A percentile compares a stretch with the other conserved stretches of the same genome.
phyloP scores from a whole-genome alignment of 2,329 filamentous ascomycete genomes.

The Phaeosphaeriaceae sp. region DNA sequence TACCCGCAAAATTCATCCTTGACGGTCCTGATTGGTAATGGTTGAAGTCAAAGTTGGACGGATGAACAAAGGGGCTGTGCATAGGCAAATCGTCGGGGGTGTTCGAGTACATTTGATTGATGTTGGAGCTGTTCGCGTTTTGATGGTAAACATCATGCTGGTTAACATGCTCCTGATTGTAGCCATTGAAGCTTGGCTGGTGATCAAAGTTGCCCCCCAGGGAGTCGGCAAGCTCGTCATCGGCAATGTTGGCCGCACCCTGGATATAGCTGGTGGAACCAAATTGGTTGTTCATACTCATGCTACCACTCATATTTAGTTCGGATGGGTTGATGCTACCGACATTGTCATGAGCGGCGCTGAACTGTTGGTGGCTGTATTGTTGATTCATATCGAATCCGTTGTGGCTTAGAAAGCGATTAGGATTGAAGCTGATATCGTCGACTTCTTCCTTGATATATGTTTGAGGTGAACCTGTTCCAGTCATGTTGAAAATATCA shows the following conservation, averaged over 20 bases:
- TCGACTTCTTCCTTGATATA: conserved; percentile 74
- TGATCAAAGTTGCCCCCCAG: conserved; percentile 64
- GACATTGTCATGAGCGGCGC: conserved; percentile 46
- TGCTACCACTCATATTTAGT: conserved; percentile 72
- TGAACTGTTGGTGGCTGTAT: conserved; percentile 56
- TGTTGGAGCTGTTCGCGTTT: conserved; percentile 62
- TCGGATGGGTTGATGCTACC: conserved; percentile 80
- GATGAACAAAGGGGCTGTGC: conserved; percentile 83
- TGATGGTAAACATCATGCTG: conserved; percentile 62
- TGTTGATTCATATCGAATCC: conserved; percentile 61
- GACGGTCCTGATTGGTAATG: conserved; percentile 75
- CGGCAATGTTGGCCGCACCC: conserved; percentile 78
- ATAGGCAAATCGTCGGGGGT: conserved; percentile 92
- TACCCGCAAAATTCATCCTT: conserved; percentile 49
- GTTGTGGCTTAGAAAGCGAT: conserved; percentile 56
- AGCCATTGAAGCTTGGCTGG: conserved; percentile 54
- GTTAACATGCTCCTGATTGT: conserved; percentile 61
- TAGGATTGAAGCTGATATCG: conserved; percentile 63
- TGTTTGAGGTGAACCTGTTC: conserved; percentile 61
- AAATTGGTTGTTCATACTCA: conserved; percentile 62
- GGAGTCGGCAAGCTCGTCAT: conserved; percentile 83
- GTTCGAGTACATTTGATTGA: conserved; percentile 80
- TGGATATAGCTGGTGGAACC: conserved; percentile 74
- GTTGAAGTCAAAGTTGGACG: conserved; percentile 71
- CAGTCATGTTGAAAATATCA: conserved; percentile 59